Base-by-base conservation (phyloP, 306 rosid species). In the Begonia loranthoides region DNA sequence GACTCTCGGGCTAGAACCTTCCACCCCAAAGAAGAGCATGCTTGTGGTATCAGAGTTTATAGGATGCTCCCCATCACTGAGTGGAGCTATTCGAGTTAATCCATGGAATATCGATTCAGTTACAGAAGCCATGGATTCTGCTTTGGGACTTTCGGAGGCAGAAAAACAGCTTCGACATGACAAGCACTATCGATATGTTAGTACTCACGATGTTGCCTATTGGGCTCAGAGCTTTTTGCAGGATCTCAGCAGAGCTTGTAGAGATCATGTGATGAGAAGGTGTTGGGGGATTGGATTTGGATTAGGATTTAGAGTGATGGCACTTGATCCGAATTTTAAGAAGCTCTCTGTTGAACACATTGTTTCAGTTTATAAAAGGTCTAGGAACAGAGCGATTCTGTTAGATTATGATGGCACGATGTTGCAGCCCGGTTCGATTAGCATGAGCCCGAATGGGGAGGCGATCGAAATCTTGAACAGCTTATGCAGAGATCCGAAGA, bases 231-330 rank as follows among this genome's bases (percentile, higher is more conserved):
- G 96, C 80, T 87, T 87, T 71, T 63, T 75, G 69, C 96, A 79
- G 74, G 96, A 87, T 72, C 73, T 87, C 36, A 94, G 79, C 52
- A 72, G 96, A 73, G 82, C 96, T 2, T 87, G 96, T 19, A 71
- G 76, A 55, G 96, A 87, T 65, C 96, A 87, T 64, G 51, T 74
- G 34, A 69, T 84, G 73, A 79, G 94, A 63, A 71, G 96, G 64
- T 87, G 94, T 63, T 87, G 96, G 96, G 96, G 96, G 6, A 87
- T 87, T 52, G 94, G 94, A 53, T 87, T 87, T 52, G 94, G 96
- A 50, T 73, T 87, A 60, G 96, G 96, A 12, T 87, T 87, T 56
- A 71, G 96, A 57, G 96, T 87, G 8, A 78, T 87, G 13, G 94
- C 94, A 4, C 70, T 87, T 72, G 96, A 82, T 70, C 94, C 96